A percentile compares a stretch with the other conserved stretches of the same genome.
Conservation (phyloP, 2,329 filamentous ascomycete species). For the Leptographium wingfieldii region DNA sequence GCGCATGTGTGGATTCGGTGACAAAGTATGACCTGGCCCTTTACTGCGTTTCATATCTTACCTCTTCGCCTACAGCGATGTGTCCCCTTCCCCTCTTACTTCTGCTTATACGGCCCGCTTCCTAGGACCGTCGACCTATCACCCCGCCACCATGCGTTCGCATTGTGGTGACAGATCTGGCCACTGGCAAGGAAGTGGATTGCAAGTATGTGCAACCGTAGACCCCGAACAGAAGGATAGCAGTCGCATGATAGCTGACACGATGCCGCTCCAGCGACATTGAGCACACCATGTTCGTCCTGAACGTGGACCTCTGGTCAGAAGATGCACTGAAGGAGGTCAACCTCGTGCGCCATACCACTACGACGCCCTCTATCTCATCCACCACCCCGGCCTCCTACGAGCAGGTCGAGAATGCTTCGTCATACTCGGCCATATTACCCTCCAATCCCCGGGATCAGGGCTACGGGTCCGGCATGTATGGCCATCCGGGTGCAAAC, state of each 20-base stretch:
- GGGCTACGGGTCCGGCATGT: conserved; percentile 15
- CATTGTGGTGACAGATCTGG: conserved; percentile 62
- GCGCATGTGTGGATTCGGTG: conserved; percentile 97
- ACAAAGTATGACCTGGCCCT: conserved; percentile 54
- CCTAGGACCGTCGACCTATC: conserved; percentile 85
- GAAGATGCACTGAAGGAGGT: conserved; percentile 53
- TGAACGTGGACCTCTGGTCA: conserved; percentile 57
- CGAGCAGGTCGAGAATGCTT: conserved; percentile 34
- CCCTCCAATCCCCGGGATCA: conserved; percentile 25
- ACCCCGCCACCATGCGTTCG: conserved; percentile 89
- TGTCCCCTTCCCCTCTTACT: not conserved
- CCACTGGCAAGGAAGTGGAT: conserved; percentile 69
- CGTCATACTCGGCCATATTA: conserved; percentile 22
- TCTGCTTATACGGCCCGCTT: not conserved
- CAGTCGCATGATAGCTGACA: conserved; percentile 14
- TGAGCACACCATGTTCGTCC: conserved; percentile 36
- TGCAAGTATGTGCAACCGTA: conserved; percentile 49
- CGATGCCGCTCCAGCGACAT: conserved; percentile 38
- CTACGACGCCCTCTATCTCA: conserved; percentile 63
- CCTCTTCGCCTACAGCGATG: not conserved
- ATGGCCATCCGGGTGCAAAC: conserved; percentile 13
- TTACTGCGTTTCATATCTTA: conserved; percentile 1
- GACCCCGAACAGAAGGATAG: not conserved
- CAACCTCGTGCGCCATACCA: conserved; percentile 51
- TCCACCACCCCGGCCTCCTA: conserved; percentile 71